Percentiles rank a stretch among this genome's conserved stretches.
Conservation (phyloP, 2,329 filamentous ascomycete genomes). For the Penicillium sp. region DNA sequence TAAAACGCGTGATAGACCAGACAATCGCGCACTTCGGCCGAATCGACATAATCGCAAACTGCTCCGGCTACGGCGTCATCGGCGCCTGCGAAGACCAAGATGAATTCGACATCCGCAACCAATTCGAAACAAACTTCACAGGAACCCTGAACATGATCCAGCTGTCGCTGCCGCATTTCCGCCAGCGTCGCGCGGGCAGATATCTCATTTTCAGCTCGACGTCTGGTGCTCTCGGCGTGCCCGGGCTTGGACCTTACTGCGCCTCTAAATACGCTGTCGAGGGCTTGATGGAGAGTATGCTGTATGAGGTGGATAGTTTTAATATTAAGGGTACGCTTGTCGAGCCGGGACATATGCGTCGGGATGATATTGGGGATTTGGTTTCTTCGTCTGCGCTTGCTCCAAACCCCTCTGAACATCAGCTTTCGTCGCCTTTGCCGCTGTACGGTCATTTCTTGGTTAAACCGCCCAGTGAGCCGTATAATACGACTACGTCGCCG, state of each 20-base stretch:
- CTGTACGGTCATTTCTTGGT: constrained; percentile 89
- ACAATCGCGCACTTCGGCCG: constrained; percentile 67
- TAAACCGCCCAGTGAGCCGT: constrained; percentile 73
- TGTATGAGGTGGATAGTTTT: constrained; percentile 86
- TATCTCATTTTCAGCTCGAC: constrained; percentile 95
- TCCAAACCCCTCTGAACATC: constrained; percentile 20
- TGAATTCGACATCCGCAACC: constrained; percentile 84
- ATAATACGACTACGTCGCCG: constrained; percentile 66
- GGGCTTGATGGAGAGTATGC: constrained; percentile 87
- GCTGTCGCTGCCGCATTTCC: constrained; percentile 76
- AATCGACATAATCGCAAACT: constrained; percentile 85
- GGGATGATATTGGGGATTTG: constrained; percentile 56
- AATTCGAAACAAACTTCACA: constrained; percentile 97
- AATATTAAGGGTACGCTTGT: constrained; percentile 91
- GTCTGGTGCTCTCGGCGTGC: constrained; percentile 82
- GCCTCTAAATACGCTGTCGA: constrained; percentile 96
- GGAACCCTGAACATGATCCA: constrained; percentile 91
- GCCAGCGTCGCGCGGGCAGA: constrained; percentile 63
- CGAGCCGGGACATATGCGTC: constrained; percentile 76
- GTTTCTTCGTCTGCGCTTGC: constrained; percentile 22
- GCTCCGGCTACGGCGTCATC: constrained; percentile 89
- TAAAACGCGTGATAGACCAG: constrained; percentile 60
- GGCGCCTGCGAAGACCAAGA: constrained; percentile 95
- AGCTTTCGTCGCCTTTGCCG: constrained; percentile 50
- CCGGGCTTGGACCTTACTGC: constrained; percentile 85